A percentile compares a stretch with the other conserved stretches of the same genome.
Evolutionary conservation across 805 yeast genomes (phyloP).

Genomic region (Hanseniaspora lindneri): DNA sequence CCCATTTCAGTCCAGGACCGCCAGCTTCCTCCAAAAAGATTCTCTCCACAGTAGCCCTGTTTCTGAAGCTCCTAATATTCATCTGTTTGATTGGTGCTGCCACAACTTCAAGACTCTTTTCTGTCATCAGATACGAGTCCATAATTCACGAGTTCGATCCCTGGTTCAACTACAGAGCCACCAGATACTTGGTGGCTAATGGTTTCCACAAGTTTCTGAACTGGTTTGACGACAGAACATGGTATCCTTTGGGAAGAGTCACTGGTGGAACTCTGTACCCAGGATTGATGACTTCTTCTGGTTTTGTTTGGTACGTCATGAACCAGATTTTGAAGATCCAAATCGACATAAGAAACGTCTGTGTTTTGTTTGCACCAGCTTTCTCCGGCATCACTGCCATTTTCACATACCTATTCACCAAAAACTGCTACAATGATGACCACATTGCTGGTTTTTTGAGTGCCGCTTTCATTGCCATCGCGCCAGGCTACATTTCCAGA

Average conservation of each 20-base stretch:
- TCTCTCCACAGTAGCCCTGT: constrained; percentile 16
- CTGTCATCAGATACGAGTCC: constrained; percentile 91
- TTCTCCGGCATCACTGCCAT: constrained; percentile 86
- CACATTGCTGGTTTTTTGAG: constrained; percentile 80
- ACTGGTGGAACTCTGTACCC: constrained; percentile 98
- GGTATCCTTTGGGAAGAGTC: constrained; percentile 98
- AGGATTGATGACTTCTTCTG: constrained; percentile 96
- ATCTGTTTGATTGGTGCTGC: constrained; percentile 81
- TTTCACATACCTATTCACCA: constrained; percentile 75
- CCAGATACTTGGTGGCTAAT: constrained; percentile 75
- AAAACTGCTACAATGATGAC: constrained; percentile 64
- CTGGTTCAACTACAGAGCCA: constrained; percentile 93
- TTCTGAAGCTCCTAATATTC: constrained; percentile 53
- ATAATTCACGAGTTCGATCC: constrained; percentile 97
- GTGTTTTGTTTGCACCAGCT: constrained; percentile 94
- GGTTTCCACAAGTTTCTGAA: constrained; percentile 84
- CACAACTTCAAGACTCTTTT: constrained; percentile 78
- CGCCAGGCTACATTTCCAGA: constrained; percentile 96
- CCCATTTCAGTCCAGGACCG: too few relatives aligned
- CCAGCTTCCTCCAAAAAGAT: background rate
- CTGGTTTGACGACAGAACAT: constrained; percentile 97
- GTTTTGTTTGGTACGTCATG: constrained; percentile 68
- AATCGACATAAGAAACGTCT: constrained; percentile 85
- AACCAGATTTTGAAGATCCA: constrained; percentile 58
- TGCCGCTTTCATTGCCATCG: constrained; percentile 91